Base-by-base conservation (phyloP, 2,329 filamentous ascomycete genomes). In the Pseudonectria buxi region DNA sequence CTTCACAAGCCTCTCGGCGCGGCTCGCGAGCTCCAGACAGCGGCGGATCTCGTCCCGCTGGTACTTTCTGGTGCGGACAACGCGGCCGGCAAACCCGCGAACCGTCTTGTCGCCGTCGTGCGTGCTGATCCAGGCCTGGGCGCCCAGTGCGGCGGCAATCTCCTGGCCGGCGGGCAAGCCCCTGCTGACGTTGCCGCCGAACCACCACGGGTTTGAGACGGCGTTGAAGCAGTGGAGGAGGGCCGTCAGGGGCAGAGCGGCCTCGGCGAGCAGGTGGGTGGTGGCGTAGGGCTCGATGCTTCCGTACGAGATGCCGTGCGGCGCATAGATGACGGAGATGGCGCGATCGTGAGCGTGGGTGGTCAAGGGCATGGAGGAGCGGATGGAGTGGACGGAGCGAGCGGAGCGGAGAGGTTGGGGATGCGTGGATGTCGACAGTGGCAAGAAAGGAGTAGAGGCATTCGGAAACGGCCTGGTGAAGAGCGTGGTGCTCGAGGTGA, bases 161-260 rank as follows among this genome's bases (percentile, higher is more conserved):
- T 76, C 68, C 16, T 71, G 54, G 0, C 79, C 80, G 10, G 70
- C 67, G 0, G 76, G 73, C 9, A 69, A 68, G 1, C 77, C 78
- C 3, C 66, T 63, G 15, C 71, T 72, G 33, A 78, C 70, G 33
- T 74, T 71, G 0, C 77, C 76, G 25, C 76, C 77, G 2, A 81
- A 55, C 57, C 74, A 80, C 72, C 75, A 79, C 1, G 75, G 74
- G 29, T 75, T 77, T 14, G 66, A 59, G 16, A 79, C 68, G 7
- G 61, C 62, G 47, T 81, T 74, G 57, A 83, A 78, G 35, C 72
- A 74, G 53, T 84, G 80, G 12, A 85, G 63, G 4, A 85, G 69
- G 0, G 73, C 71, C 0, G 76, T 81, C 13, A 85, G 60, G 0
- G 78, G 79, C 3, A 82, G 63, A 0, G 78, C 76, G 2, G 71